Base-by-base conservation (phyloP, 2,329 filamentous ascomycete genomes). In the Cercospora zeina region DNA sequence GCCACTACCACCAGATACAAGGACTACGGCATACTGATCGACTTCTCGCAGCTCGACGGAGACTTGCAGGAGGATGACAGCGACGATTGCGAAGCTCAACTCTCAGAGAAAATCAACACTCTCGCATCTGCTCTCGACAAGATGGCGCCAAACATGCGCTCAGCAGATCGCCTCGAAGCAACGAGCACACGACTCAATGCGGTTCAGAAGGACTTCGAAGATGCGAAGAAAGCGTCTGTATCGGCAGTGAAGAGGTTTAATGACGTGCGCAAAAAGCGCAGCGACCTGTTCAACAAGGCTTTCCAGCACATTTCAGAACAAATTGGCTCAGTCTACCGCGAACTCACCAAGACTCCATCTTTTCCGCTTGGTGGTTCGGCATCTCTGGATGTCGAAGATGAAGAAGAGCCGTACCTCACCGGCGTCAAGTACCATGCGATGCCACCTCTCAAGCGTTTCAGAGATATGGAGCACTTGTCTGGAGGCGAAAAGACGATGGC, bases 401-500 rank as follows among this genome's bases (percentile, higher is more conserved):
- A 89, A n/a, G 92, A 96, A 67, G 93, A 96, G 72, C 95, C 95
- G 0, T 99, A 97, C 76, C 85, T 97, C 3, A 91, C 90, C 42
- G 95, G 95, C 33, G 92, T 99, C 78, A 97, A 96, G 74, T 99
- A 99, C 78, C 93, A 97, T 75, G 96, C 95, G 65, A 99, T 97
- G 93, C 95, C 95, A 19, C 95, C 95, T 1, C 86, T 97, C 65
- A 99, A 99, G 80, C 91, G 95, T 50, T 99, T 99, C 85, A 86
- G 95, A 70, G 96, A 99, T 76, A 99, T 99, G 95, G 95, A 99
- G 77, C 95, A 97, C 75, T 81, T 99, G 9, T 96, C 91, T 1
- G 95, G 95, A 71, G 95, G 95, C 60, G 95, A 99, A 79, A 99
- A 99, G 82, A 99, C 95, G 0, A 99, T 99, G 88, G 95, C 95